Conservation (phyloP, 495 filamentous ascomycete genomes). For the Clohesyomyces aquaticus region DNA sequence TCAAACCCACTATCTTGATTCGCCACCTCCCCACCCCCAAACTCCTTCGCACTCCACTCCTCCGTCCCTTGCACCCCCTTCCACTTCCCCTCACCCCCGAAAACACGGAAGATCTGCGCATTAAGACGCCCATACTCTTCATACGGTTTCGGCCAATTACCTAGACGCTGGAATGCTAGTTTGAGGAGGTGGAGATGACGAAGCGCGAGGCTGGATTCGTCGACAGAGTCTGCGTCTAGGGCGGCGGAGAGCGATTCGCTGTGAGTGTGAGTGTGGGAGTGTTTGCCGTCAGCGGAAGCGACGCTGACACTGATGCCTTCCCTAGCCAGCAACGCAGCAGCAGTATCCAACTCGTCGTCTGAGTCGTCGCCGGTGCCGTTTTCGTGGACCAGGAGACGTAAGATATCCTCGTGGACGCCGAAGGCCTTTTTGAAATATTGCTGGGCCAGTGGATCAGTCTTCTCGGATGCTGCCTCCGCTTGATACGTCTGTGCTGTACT, state of each 20-base stretch:
- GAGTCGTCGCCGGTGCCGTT: conserved; percentile 17
- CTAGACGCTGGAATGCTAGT: conserved; percentile 32
- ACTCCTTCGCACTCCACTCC: conserved; percentile 28
- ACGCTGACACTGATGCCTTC: conserved; percentile 32
- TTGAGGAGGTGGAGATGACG: conserved; percentile 27
- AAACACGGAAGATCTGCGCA: conserved; percentile 25
- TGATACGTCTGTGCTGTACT: conserved; percentile 26
- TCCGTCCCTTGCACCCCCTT: conserved; percentile 25
- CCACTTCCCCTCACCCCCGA: conserved; percentile 4
- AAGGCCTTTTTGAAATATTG: conserved; percentile 38
- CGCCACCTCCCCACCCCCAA: conserved; percentile 30
- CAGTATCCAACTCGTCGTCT: conserved; percentile 29
- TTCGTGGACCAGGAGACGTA: conserved; percentile 22
- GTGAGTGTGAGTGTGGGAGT: not conserved
- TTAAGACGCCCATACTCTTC: conserved; percentile 35
- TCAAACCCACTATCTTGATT: conserved; percentile 10
- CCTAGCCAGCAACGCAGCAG: conserved; percentile 21
- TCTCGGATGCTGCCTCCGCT: conserved; percentile 14
- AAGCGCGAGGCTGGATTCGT: conserved; percentile 2
- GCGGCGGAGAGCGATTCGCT: no score
- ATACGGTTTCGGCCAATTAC: conserved; percentile 26
- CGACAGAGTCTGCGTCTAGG: not conserved
- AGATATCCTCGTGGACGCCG: conserved; percentile 19
- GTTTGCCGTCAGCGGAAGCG: conserved; percentile 12
- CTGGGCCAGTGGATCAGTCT: conserved; percentile 10